phyloP scores from a whole-genome alignment of 495 filamentous ascomycete genomes.

The Tuber melanosporum region DNA sequence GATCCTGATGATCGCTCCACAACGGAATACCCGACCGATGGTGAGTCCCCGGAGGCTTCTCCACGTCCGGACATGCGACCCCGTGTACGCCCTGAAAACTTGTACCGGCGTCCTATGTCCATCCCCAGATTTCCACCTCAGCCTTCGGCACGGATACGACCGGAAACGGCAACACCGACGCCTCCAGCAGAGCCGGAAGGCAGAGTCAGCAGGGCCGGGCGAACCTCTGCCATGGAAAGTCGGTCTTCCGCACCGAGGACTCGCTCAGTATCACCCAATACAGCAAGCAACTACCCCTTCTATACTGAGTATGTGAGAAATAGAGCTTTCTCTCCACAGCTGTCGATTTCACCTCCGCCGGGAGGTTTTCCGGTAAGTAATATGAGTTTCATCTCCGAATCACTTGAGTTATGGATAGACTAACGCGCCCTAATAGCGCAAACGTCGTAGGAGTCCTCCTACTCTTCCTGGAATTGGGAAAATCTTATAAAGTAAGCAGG shows the following conservation, averaged over 20 bases:
- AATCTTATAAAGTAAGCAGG: not conserved
- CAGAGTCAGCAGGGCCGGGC: not conserved
- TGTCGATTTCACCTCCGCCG: not conserved
- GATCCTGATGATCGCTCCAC: not conserved
- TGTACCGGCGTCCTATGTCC: not conserved
- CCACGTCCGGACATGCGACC: not conserved
- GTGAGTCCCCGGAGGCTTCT: not conserved
- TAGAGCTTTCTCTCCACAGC: not conserved
- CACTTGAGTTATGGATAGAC: not conserved
- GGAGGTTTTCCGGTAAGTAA: not conserved
- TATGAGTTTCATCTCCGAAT: not conserved
- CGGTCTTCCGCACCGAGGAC: not conserved
- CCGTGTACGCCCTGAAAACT: not conserved
- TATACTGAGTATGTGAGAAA: not conserved
- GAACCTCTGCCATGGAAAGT: not conserved
- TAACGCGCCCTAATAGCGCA: not conserved
- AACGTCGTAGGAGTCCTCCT: not conserved
- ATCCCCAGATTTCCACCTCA: not conserved
- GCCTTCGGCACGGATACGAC: not conserved
- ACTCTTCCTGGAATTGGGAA: not conserved
- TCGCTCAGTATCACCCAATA: not conserved
- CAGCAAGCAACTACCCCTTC: not conserved
- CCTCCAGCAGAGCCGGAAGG: not conserved
- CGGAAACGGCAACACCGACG: not conserved
- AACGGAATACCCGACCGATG: not conserved